Base-by-base conservation (phyloP, 768 basidiomycete species). In the Plicaturopsis crispa region DNA sequence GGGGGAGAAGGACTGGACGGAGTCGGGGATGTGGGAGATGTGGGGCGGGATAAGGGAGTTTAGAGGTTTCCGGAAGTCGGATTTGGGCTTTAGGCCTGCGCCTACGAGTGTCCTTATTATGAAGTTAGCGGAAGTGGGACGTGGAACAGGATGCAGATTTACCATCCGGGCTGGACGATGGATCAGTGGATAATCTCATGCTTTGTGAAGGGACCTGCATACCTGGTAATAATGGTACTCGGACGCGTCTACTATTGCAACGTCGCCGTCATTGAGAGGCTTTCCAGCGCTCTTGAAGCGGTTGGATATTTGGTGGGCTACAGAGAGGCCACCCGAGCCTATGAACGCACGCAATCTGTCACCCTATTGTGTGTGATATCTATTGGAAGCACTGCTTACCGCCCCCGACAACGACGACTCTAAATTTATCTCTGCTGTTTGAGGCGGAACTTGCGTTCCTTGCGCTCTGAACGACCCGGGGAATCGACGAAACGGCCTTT, bases 191-290 rank as follows among this genome's bases (percentile, higher is more conserved):
- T 33, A 41, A 18, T n/a, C n/a, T n/a, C n/a, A n/a, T n/a, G n/a
- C n/a, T 26, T 39, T 24, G 5, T 16, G 12, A 5, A 10, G 16
- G 6, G 28, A 35, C 17, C 19, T 60, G 40, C 60, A 36, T 48
- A 81, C 82, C 64, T 87, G 82, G 62, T 94, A 97, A 57, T 88
- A 76, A 60, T 97, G 93, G 35, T 75, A 73, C 43, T 83, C 69
- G 17, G 87, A 77, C 13, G 73, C 75, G 53, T 98, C 94, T 22
- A 96, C 61, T 39, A 98, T 82, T 5, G 78, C 87, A 33, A 98
- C 78, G 55, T 97, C 93, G 17, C 79, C 85, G 14, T 68, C 57
- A 30, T 69, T 74, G 24, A 96, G 56, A 20, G 73, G 57, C 46
- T 81, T 80, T 6, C 80, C 83, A 31, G 81, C 78, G 10, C 69